Conservation (phyloP, 1,284 basidiomycete genomes). For the Ustilago crameri region DNA sequence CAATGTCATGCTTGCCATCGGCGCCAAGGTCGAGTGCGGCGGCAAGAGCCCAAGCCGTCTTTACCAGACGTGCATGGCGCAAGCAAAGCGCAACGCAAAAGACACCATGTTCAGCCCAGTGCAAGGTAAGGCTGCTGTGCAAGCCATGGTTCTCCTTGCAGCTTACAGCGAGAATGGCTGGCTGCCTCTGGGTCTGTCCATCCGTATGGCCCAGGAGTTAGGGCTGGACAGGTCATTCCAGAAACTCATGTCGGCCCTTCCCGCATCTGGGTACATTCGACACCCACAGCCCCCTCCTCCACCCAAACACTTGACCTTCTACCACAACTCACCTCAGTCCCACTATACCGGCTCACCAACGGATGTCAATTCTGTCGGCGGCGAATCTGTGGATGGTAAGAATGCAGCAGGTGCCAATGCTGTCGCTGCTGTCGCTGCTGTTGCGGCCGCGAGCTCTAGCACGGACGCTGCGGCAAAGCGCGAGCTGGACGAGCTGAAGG, state of each 20-base stretch:
- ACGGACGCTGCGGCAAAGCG: constrained; percentile 20
- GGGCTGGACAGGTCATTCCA: constrained; percentile 89
- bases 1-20: constrained; percentile 87
- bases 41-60: constrained; percentile 83
- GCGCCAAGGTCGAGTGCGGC: constrained; percentile 87
- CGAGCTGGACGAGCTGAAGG: constrained; percentile 40
- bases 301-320: constrained; percentile 41
- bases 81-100: constrained; percentile 91
- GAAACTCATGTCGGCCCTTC: constrained; percentile 74
- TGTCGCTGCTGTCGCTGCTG: constrained; percentile 23
- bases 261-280: constrained; percentile 22
- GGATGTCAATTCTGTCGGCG: constrained; percentile 29
- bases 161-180: constrained; percentile 94
- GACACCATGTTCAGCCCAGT: constrained; percentile 91
- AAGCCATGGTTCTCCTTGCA: constrained; percentile 89
- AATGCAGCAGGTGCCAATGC: constrained; percentile 22
- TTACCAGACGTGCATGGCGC: constrained; percentile 89
- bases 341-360: constrained; percentile 65
- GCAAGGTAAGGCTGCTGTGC: constrained; percentile 91
- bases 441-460: constrained; percentile 18
- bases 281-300: constrained; percentile 28
- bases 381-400: constrained; percentile 28
- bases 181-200: constrained; percentile 89
- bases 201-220: constrained; percentile 92
- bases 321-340: constrained; percentile 73